Base-by-base conservation (phyloP, 768 basidiomycete species). In the Gyrodon lividus region DNA sequence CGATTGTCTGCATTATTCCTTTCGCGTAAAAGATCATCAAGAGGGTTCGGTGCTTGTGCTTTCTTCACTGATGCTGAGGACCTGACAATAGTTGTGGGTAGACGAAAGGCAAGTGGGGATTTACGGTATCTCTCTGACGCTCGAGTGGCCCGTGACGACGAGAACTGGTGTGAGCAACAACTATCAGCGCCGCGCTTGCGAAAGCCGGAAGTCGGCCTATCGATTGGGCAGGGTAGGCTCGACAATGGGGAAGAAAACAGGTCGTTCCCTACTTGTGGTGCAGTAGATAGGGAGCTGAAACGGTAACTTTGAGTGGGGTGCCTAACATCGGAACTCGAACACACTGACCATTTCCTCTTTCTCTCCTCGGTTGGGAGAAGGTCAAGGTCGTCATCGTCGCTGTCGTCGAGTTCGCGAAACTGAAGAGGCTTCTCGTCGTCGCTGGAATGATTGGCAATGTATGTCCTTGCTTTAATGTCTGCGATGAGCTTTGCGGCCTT, bases 401-500 rank as follows among this genome's bases (percentile, higher is more conserved):
- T 78, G 30, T 76, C 79, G 30, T 76, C 76, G n/a, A 81, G 64
- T 12, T 74, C 71, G 48, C 80, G 74, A 47, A 59, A 69, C 30
- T 70, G 65, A 13, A 70, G 64, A 5, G 62, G 64, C 4, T 53
- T 62, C 31, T 62, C 64, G 9, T 82, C 78, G 2, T 77, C 75
- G 59, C 76, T 81, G n/a, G 71, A 74, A 22, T 67, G 58, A 6
- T 55, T 72, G 19, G 69, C 72, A 40, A 79, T 81, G 43, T 72
- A 76, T 5, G 81, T 85, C 54, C 72, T 75, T n/a, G 79, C 82
- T 68, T 78, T 86, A 54, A 89, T 86, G 31, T 80, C 72, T 6
- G 78, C 83, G 41, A 89, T 82, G 26, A 87, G 72, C 58, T 75
- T 71, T 14, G 77, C 77, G 2, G 86, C 73, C 63, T 82, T 87